phyloP scores from a whole-genome alignment of 495 filamentous ascomycete genomes.

The Friedmanniomyces endolithicus region DNA sequence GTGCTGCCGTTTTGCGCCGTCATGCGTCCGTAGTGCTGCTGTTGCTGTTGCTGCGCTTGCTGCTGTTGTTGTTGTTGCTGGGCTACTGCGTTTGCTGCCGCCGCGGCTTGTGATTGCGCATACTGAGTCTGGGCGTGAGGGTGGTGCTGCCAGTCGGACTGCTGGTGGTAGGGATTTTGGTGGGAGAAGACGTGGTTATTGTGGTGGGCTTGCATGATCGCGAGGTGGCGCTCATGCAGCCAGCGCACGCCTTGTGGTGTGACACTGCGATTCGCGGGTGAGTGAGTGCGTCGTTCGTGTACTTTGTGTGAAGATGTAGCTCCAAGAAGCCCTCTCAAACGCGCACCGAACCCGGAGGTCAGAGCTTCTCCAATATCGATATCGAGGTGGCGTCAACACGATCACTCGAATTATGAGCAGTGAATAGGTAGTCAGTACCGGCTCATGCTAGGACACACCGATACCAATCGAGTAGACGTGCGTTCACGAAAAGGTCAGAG shows the following conservation, averaged over 20 bases:
- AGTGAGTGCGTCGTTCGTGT: neutral
- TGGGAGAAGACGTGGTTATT: constrained; percentile 58
- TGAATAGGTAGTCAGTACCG: too few relatives aligned
- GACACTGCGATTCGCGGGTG: neutral
- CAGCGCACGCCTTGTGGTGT: neutral
- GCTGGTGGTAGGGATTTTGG: constrained; percentile 67
- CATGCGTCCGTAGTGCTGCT: constrained; percentile 15
- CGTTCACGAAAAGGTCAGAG: neutral
- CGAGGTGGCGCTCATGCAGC: neutral
- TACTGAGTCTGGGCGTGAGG: constrained; percentile 37
- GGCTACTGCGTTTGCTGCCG: constrained; percentile 46
- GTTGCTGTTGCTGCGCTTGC: neutral
- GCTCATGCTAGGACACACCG: too few relatives aligned
- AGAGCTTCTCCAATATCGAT: neutral
- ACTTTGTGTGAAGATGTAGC: neutral
- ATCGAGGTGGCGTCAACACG: too few relatives aligned
- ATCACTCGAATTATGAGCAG: neutral
- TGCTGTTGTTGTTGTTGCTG: constrained; percentile 11
- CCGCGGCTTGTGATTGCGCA: constrained; percentile 48
- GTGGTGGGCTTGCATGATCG: constrained; percentile 13
- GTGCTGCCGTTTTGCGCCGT: constrained; percentile 25
- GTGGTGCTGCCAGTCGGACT: constrained; percentile 43
- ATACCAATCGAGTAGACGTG: neutral
- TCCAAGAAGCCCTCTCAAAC: too few relatives aligned
- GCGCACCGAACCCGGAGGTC: neutral